Evolutionary conservation across 139 green algal genomes (phyloP).

Genomic region (Chlorella sorokiniana): DNA sequence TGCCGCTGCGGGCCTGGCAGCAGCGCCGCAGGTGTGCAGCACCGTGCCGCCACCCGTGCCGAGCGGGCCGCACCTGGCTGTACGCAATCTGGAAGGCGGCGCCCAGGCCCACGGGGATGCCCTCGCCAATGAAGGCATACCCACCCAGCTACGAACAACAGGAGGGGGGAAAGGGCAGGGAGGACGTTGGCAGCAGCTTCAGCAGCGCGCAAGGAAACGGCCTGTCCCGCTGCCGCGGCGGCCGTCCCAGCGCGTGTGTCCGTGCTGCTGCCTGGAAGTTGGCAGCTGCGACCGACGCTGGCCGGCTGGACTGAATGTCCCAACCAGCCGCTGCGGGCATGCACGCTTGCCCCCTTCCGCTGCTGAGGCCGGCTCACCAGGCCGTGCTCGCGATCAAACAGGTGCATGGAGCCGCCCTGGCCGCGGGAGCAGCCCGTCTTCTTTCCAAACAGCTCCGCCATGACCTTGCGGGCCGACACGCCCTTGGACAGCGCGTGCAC

Average conservation of each 20-base stretch:
- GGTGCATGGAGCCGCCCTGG: constrained; percentile 98
- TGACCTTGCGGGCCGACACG: constrained; percentile 84
- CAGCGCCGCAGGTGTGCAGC: background rate
- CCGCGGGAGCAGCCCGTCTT: constrained; percentile 93
- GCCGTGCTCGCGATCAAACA: constrained; percentile 90
- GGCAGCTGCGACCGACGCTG: too few relatives aligned
- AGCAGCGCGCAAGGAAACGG: background rate
- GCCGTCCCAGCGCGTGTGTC: too few relatives aligned
- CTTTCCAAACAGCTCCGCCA: constrained; percentile 99
- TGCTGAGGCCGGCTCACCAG: constrained; percentile 71
- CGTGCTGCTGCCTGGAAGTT: too few relatives aligned
- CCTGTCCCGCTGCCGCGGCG: too few relatives aligned
- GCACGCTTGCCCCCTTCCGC: too few relatives aligned
- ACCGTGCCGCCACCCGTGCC: background rate
- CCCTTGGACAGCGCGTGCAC: constrained; percentile 96
- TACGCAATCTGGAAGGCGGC: constrained; percentile 94
- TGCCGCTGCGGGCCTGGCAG: too few relatives aligned
- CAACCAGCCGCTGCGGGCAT: too few relatives aligned
- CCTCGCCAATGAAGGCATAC: constrained; percentile 98
- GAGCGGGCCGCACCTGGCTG: too few relatives aligned
- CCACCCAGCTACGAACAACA: constrained; percentile 80
- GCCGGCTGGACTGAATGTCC: too few relatives aligned
- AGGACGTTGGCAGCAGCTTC: too few relatives aligned
- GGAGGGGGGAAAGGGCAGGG: background rate
- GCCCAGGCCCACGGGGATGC: constrained; percentile 94